These are phyloP conservation scores for Termitomyces sp. DNA, from an alignment of 768 basidiomycete genomes.

Conservation along the genomic window DNA sequence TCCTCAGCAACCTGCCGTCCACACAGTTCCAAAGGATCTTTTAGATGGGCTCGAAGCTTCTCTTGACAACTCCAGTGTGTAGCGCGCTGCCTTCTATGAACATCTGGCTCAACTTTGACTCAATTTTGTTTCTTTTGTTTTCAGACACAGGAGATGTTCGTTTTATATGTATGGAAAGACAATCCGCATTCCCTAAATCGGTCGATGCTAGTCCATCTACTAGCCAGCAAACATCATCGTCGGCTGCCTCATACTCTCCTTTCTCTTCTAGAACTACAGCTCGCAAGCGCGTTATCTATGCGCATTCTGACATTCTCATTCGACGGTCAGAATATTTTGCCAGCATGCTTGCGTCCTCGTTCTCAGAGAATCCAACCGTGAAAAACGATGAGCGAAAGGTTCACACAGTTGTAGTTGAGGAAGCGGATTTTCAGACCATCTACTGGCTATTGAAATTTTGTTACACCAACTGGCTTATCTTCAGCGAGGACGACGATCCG, in stretches of 20 bases:
- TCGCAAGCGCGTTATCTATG: slow-evolving; percentile 71
- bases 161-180: slow-evolving; percentile 65
- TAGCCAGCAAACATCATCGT: slow-evolving; percentile 34
- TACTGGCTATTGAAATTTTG: slow-evolving; percentile 78
- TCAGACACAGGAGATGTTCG: slow-evolving; percentile 72
- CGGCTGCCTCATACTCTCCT: slow-evolving; percentile 36
- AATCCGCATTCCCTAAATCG: slow-evolving; percentile 21
- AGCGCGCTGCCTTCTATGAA: neutral
- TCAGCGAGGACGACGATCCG: slow-evolving; percentile 67
- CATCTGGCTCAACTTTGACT: neutral
- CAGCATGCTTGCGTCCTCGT: slow-evolving; percentile 68
- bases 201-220: slow-evolving; percentile 22
- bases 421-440: slow-evolving; percentile 72
- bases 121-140: neutral
- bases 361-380: slow-evolving; percentile 48
- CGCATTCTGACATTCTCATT: slow-evolving; percentile 72
- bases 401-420: slow-evolving; percentile 67
- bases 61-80: slow-evolving; percentile 66
- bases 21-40: slow-evolving; percentile 61
- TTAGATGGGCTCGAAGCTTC: slow-evolving; percentile 66
- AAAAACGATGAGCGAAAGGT: slow-evolving; percentile 47
- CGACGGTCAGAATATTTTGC: slow-evolving; percentile 76
- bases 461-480: slow-evolving; percentile 71
- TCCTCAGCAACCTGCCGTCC: slow-evolving; percentile 61
- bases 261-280: slow-evolving; percentile 44